These are phyloP conservation scores for Aspergillus carlsbadensis DNA, from an alignment of 495 filamentous ascomycete species.

Conservation along the genomic window DNA sequence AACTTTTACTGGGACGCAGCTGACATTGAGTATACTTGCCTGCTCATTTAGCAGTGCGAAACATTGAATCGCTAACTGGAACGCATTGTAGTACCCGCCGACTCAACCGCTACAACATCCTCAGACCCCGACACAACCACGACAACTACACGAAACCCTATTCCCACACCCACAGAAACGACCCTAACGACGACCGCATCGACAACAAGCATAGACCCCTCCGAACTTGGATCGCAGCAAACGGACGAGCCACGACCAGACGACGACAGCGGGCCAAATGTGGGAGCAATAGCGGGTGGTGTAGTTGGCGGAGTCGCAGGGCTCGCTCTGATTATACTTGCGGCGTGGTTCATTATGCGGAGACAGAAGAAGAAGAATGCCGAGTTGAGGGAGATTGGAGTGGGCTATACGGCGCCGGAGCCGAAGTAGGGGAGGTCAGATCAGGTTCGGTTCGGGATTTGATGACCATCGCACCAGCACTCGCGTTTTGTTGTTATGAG, in stretches of 20 bases:
- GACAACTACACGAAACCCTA: background rate
- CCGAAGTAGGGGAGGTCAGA: background rate
- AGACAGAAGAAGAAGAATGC: constrained; percentile 9
- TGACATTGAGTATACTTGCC: background rate
- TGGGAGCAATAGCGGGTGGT: constrained; percentile 7
- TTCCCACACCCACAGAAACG: background rate
- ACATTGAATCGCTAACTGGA: background rate
- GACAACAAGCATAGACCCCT: too few species aligned
- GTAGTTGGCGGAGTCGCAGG: constrained; percentile 3
- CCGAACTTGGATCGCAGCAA: background rate
- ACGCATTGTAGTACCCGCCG: background rate
- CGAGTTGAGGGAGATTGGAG: constrained; percentile 8
- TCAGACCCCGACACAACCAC: background rate
- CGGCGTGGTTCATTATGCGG: background rate
- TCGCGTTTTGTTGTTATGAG: too few species aligned
- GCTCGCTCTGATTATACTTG: background rate
- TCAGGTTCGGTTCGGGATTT: too few species aligned
- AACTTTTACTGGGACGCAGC: constrained; percentile 1
- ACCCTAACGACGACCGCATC: background rate
- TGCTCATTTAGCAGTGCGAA: background rate
- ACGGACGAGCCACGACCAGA: background rate
- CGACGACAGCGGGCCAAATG: background rate
- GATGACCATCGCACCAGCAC: too few species aligned
- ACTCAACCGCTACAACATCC: too few species aligned
- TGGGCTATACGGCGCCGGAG: background rate